Evolutionary conservation across 441 rosid species (phyloP), one percentile per base, ranked within the genome.

Genomic region (Gossypium aridum): DNA sequence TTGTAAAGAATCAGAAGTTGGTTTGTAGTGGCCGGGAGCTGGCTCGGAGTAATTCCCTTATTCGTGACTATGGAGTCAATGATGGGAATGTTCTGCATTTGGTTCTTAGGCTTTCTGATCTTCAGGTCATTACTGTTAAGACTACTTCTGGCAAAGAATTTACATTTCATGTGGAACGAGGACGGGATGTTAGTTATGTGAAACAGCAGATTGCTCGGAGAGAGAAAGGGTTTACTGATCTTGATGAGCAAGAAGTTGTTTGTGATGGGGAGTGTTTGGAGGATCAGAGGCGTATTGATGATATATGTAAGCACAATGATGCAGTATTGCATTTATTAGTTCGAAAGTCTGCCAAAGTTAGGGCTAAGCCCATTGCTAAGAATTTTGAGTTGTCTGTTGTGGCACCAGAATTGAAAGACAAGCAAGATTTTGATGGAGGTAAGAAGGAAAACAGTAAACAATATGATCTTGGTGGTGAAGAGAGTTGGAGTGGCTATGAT

Each of bases 61-160:
- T 92, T 65, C 86, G 91, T 72, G 94, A 92, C 14, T 92, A 92
- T 70, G 94, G 96, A 13, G 92, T 92, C 4, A 78, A 81, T 9
- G 86, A 91, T 64, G 96, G 97, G 3, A 87, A 92, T 76, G 86
- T 90, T n/a, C 82, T 92, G 64, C 96, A 92, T 81, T 74, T 92
- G 81, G 93, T 92, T 59, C 88, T 92, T 68, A 92, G 82, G 90
- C 90, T 89, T 57, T 86, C 89, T 10, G 90, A 92, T 80, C 87
- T 92, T 60, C 96, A 87, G 84, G 84, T 83, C 64, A 88, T 92
- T 70, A 86, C 82, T 74, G 96, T 92, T 14, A 88, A 64, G 84
- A 92, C 93, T 26, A 45, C 82, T 0, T 74, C 81, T 57, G 96
- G 96, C 61, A 88, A 89, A 66, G 89, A 87, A 49, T 89, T 87